Base-by-base conservation (phyloP, 2,329 filamentous ascomycete genomes). In the Dactylellina haptotyla region DNA sequence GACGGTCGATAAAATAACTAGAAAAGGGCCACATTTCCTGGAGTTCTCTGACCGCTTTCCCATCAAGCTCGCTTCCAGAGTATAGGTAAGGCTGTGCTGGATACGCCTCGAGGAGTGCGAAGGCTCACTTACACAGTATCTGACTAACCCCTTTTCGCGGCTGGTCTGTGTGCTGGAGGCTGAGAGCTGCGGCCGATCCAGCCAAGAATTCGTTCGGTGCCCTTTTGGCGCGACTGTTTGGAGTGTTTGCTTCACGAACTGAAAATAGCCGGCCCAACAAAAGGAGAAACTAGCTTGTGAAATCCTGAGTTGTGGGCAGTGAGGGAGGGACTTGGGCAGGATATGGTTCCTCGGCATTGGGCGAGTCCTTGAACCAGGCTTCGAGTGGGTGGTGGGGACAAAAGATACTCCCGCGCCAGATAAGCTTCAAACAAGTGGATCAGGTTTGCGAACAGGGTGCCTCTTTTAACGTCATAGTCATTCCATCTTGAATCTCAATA, bases 101-200 rank as follows among this genome's bases (percentile, higher is more conserved):
- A 53, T 46, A 18, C 20, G 64, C 64, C 64, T 69, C 62, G 64
- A 48, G n/a, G n/a, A n/a, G 3, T 34, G 53, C 48, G 46, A 26
- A 9, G 53, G 37, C 25, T 51, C 16, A 45, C 39, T 45, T 2
- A 16, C n/a, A n/a, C n/a, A n/a, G n/a, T n/a, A n/a, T n/a, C n/a
- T n/a, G n/a, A n/a, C n/a, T n/a, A n/a, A 8, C 2, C 16, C 39
- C 39, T 45, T 58, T 58, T 25, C 46, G 53, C 34, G n/a, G n/a
- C 25, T 48, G 18, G 23, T 25, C 16, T n/a, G n/a, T n/a, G 64
- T 43, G 63, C 37, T 30, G 54, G 32, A 51, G 63, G 25, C 43
- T 58, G 3, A 20, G 34, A 8, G 39, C 14, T 32, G 34, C 32
- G 28, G 50, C 61, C 51, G 48, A 65, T 30, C 9, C 5, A 50